phyloP scores from a whole-genome alignment of 179 eudicot species.

The Carnegiea gigantea region DNA sequence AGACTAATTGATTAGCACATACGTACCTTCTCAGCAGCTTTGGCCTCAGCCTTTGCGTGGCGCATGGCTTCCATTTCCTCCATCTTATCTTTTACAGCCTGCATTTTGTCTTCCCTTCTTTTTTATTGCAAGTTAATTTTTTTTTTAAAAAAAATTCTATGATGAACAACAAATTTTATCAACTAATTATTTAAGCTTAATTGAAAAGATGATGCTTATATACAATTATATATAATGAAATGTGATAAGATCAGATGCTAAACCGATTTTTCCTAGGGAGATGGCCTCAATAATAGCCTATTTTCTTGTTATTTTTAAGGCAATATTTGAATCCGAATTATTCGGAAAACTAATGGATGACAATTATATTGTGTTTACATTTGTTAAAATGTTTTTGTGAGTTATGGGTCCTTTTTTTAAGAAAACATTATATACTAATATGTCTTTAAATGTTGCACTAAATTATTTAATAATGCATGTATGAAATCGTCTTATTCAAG shows the following conservation, averaged over 20 bases:
- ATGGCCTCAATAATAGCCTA: neutral
- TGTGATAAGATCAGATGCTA: neutral
- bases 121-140: neutral
- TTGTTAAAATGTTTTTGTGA: too few species aligned
- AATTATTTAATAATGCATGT: too few species aligned
- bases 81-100: slow-evolving; percentile 63
- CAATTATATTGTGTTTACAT: too few species aligned
- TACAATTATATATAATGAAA: too few species aligned
- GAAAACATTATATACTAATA: too few species aligned
- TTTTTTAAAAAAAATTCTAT: neutral
- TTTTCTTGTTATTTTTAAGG: slow-evolving; percentile 4
- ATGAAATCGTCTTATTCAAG: too few species aligned
- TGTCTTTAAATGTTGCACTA: too few species aligned
- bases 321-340: neutral
- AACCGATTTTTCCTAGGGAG: neutral
- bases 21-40: slow-evolving; percentile 60
- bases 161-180: neutral
- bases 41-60: slow-evolving; percentile 58
- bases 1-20: too few species aligned
- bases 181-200: neutral
- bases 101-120: slow-evolving; percentile 39
- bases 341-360: neutral
- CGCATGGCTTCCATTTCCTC: slow-evolving; percentile 48
- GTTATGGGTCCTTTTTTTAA: too few species aligned
- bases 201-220: neutral